phyloP scores from a whole-genome alignment of 2,329 filamentous ascomycete species.

The Boeremia exigua region DNA sequence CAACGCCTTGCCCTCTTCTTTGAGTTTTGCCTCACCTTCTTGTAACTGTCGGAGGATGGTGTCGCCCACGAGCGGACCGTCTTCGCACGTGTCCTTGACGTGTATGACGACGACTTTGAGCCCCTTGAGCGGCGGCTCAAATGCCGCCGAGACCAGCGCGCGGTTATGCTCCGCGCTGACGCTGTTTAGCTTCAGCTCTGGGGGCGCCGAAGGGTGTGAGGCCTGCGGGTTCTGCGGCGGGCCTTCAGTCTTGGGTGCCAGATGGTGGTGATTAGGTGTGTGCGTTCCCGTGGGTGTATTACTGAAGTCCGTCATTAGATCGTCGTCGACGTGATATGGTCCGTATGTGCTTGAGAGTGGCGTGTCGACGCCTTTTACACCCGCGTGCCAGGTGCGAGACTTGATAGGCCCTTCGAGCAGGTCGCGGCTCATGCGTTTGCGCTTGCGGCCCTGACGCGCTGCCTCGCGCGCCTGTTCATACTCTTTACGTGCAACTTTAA shows the following conservation, averaged over 20 bases:
- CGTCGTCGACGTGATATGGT: conserved; percentile 29
- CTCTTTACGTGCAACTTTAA: conserved; percentile 58
- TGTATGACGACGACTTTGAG: conserved; percentile 89
- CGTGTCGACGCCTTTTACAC: conserved; percentile 22
- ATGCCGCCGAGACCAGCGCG: conserved; percentile 35
- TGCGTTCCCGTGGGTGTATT: conserved; percentile 25
- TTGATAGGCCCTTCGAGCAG: conserved; percentile 23
- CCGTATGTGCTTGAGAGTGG: conserved; percentile 14
- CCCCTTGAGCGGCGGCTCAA: conserved; percentile 65
- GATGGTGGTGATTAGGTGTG: conserved; percentile 21
- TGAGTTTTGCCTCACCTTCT: conserved; percentile 62
- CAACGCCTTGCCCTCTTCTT: conserved; percentile 62
- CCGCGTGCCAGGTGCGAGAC: conserved; percentile 20
- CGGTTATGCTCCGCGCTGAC: conserved; percentile 36
- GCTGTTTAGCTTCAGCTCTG: conserved; percentile 30
- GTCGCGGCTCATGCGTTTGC: conserved; percentile 64
- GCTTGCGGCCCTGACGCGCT: conserved; percentile 60
- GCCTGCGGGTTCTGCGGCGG: not conserved
- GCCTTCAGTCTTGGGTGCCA: not conserved
- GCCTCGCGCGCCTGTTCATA: conserved; percentile 43
- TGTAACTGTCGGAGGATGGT: conserved; percentile 73
- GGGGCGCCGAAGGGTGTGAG: conserved; percentile 31
- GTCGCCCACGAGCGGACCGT: conserved; percentile 69
- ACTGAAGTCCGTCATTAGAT: conserved; percentile 34
- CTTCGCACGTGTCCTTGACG: conserved; percentile 83